phyloP scores from a whole-genome alignment of 1,139 yeast species.

The Pichia terricola region DNA sequence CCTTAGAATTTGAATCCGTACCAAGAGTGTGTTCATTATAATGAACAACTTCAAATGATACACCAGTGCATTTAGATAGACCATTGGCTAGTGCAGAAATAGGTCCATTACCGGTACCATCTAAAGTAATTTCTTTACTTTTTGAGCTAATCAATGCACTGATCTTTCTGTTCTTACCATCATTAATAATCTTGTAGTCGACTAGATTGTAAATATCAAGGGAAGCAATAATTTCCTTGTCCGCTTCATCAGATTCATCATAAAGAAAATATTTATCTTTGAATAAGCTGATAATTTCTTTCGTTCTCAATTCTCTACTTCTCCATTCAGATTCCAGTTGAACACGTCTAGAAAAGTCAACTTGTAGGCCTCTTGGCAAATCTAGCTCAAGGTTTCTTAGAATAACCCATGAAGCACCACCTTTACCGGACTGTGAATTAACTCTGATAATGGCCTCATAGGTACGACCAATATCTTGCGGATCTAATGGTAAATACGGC shows the following conservation, averaged over 20 bases:
- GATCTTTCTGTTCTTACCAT: slow-evolving; percentile 33
- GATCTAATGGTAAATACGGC: slow-evolving; percentile 94
- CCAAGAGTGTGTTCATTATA: slow-evolving; percentile 94
- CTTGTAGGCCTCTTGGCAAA: slow-evolving; percentile 85
- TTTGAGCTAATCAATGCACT: slow-evolving; percentile 38
- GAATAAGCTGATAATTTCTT: slow-evolving; percentile 71
- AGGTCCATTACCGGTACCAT: slow-evolving; percentile 90
- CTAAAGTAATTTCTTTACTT: slow-evolving; percentile 27
- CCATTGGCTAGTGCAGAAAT: slow-evolving; percentile 86
- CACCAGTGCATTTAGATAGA: slow-evolving; percentile 45
- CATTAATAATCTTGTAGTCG: slow-evolving; percentile 33
- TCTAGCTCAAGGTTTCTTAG: slow-evolving; percentile 82
- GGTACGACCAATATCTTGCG: slow-evolving; percentile 90
- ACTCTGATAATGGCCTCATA: slow-evolving; percentile 97
- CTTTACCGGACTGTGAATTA: slow-evolving; percentile 96
- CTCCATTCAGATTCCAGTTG: slow-evolving; percentile 71
- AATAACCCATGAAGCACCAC: slow-evolving; percentile 98
- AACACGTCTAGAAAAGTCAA: slow-evolving; percentile 77
- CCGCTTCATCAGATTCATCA: slow-evolving; percentile 27
- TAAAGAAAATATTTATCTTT: slow-evolving; percentile 58
- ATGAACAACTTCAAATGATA: slow-evolving; percentile 59
- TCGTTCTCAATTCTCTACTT: slow-evolving; percentile 76
- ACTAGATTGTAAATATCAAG: slow-evolving; percentile 32
- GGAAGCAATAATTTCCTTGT: slow-evolving; percentile 14
- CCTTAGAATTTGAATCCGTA: slow-evolving; percentile 73